Evolutionary conservation across 495 filamentous ascomycete species (phyloP).

Genomic region (Aspergillus wentii): DNA sequence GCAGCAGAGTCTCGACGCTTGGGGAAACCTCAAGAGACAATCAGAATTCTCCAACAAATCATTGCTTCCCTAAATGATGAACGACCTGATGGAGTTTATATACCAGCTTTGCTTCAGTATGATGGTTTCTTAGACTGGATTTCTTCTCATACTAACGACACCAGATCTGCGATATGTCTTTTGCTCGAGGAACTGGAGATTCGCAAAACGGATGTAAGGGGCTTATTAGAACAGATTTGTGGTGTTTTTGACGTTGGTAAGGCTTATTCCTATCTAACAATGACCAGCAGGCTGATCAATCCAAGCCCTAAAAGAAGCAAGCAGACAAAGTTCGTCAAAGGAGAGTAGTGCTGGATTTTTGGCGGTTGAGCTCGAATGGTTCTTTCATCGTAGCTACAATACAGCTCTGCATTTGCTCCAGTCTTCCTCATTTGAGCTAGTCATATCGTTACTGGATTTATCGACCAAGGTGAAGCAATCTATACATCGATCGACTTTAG

Average conservation of each 20-base stretch:
- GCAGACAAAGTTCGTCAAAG: slow-evolving; percentile 17
- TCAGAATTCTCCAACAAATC: slow-evolving; percentile 54
- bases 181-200: slow-evolving; percentile 49
- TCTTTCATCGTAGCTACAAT: slow-evolving; percentile 74
- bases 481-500: neutral
- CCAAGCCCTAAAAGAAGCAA: slow-evolving; percentile 36
- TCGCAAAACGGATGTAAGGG: slow-evolving; percentile 15
- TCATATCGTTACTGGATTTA: slow-evolving; percentile 51
- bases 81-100: slow-evolving; percentile 49
- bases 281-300: no score
- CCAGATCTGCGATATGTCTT: slow-evolving; percentile 53
- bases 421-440: slow-evolving; percentile 45
- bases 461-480: slow-evolving; percentile 43
- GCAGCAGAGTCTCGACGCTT: slow-evolving; percentile 66
- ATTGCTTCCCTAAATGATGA: slow-evolving; percentile 48
- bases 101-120: slow-evolving; percentile 63
- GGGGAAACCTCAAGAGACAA: slow-evolving; percentile 53
- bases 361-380: slow-evolving; percentile 72
- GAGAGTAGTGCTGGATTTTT: no score
- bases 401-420: slow-evolving; percentile 57
- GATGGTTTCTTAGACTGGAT: neutral
- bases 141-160: neutral
- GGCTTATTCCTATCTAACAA: slow-evolving; percentile 12
- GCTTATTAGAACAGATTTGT: slow-evolving; percentile 48
- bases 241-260: slow-evolving; percentile 59